phyloP scores from a whole-genome alignment of 2,329 filamentous ascomycete genomes.

The Aspergillus pseudoglaucus region DNA sequence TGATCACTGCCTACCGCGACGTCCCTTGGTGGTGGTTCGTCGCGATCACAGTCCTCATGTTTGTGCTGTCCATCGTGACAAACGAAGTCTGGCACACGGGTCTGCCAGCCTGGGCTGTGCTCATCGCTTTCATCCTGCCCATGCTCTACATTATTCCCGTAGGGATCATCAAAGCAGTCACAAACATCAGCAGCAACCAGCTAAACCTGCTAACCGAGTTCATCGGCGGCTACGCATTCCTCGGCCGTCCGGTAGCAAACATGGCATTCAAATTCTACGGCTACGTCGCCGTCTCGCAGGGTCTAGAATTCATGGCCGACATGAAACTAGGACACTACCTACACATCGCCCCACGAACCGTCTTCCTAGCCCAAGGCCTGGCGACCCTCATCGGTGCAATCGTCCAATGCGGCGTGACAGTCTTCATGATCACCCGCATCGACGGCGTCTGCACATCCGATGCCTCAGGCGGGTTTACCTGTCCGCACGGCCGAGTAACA shows the following conservation, averaged over 20 bases:
- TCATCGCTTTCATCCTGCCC: constrained; percentile 41
- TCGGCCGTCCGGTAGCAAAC: constrained; percentile 43
- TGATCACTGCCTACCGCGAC: constrained; percentile 35
- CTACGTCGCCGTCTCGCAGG: constrained; percentile 61
- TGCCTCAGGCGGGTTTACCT: constrained; percentile 53
- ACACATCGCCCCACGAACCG: constrained; percentile 42
- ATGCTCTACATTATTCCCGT: constrained; percentile 43
- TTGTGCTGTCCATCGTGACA: constrained; percentile 31
- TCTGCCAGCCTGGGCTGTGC: constrained; percentile 41
- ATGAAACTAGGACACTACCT: constrained; percentile 55
- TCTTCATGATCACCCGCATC: constrained; percentile 44
- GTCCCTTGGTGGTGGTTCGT: constrained; percentile 45
- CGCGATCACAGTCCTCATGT: constrained; percentile 31
- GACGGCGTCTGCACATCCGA: constrained; percentile 48
- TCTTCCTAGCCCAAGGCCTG: constrained; percentile 47
- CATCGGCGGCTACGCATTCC: constrained; percentile 44
- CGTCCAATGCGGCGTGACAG: constrained; percentile 45
- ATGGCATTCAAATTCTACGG: constrained; percentile 68
- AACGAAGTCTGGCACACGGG: constrained; percentile 41
- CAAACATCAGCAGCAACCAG: constrained; percentile 44
- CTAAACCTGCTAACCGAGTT: constrained; percentile 45
- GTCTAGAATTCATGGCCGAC: constrained; percentile 57
- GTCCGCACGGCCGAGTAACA: constrained; percentile 52
- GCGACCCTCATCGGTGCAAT: constrained; percentile 45
- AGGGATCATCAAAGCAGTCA: constrained; percentile 44